These are phyloP conservation scores for Pythium folliculosum DNA, from an alignment of 352 stramenopile genomes.

Conservation along the genomic window DNA sequence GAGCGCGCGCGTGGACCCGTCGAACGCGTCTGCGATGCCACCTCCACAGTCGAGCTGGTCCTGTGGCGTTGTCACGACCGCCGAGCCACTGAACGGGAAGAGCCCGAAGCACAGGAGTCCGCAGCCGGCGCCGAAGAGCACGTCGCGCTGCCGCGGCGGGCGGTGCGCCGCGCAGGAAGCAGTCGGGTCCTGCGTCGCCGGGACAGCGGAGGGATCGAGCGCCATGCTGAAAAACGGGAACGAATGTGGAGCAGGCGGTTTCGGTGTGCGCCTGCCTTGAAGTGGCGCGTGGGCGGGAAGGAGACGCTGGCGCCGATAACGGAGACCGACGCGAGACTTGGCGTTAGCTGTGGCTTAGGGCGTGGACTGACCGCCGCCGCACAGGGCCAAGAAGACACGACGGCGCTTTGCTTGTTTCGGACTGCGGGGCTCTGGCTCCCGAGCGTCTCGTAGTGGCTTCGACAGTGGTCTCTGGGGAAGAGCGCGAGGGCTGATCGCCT, in stretches of 20 bases:
- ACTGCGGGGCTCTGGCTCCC: too few species aligned
- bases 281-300: too few species aligned
- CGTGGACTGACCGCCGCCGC: too few species aligned
- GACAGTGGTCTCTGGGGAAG: not conserved
- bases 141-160: conserved; percentile 25
- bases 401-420: too few species aligned
- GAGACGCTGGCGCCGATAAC: too few species aligned
- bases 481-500: too few species aligned
- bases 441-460: not conserved
- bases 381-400: too few species aligned
- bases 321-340: too few species aligned
- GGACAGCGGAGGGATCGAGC: not conserved
- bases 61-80: not conserved
- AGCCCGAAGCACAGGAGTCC: conserved; percentile 34
- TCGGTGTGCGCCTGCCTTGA: too few species aligned
- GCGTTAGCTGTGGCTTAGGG: too few species aligned
- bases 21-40: conserved; percentile 19
- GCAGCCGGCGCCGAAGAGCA: conserved; percentile 35
- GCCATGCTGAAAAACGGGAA: too few species aligned
- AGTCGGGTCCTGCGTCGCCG: not conserved
- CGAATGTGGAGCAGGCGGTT: too few species aligned
- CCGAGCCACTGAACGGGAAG: conserved; percentile 30
- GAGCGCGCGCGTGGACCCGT: conserved; percentile 18
- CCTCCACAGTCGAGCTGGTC: not conserved
- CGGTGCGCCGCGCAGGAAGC: not conserved